Evolutionary conservation across 371 early-diverging fungal genomes (phyloP).

Genomic region (Apophysomyces sp.): DNA sequence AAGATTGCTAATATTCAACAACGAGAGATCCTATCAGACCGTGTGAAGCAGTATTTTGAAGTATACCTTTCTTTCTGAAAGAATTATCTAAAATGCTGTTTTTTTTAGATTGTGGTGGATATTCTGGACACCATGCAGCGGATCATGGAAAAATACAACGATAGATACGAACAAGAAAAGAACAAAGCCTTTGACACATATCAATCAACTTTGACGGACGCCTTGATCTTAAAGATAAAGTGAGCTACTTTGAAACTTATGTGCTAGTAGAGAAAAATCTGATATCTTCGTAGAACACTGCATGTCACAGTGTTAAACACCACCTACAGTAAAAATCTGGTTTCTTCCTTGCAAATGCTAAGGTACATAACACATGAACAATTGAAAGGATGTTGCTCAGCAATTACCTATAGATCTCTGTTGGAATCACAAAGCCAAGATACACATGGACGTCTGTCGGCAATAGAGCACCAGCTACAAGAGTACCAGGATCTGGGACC

Average conservation of each 20-base stretch:
- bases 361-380: neutral
- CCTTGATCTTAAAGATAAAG: conserved; percentile 13
- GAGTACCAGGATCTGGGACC: conserved; percentile 12
- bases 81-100: neutral
- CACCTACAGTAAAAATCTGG: conserved; percentile 8
- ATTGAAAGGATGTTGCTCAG: too few species aligned
- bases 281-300: conserved; percentile 1
- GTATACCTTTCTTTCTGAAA: neutral
- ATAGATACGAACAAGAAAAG: conserved; percentile 1
- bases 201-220: conserved; percentile 9
- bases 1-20: neutral
- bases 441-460: conserved; percentile 4
- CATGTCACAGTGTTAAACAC: conserved; percentile 5
- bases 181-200: conserved; percentile 12
- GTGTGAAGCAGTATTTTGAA: conserved; percentile 4
- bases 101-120: neutral
- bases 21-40: neutral
- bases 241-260: neutral
- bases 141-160: conserved; percentile 6
- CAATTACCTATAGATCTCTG: conserved; percentile 5
- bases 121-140: conserved; percentile 9
- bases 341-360: conserved; percentile 5
- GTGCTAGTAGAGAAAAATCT: neutral
- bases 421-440: conserved; percentile 8
- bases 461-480: conserved; percentile 7